Conservation (phyloP, 2,329 filamentous ascomycete genomes). For the Xylariaceae sp. region DNA sequence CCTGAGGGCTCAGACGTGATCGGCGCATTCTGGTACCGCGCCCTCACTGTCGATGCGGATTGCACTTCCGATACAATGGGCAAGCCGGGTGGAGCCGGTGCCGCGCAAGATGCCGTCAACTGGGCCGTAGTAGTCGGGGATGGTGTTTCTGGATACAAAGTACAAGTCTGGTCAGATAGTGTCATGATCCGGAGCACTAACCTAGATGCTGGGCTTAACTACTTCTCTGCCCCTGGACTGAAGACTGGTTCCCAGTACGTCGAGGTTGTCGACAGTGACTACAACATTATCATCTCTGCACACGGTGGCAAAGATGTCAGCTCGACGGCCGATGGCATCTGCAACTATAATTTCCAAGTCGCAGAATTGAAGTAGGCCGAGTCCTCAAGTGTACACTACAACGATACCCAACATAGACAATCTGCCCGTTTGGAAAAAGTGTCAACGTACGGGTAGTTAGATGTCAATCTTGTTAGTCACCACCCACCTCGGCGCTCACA, state of each 20-base stretch:
- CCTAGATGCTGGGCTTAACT: slow-evolving; percentile 19
- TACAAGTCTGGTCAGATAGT: slow-evolving; percentile 23
- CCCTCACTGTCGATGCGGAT: slow-evolving; percentile 10
- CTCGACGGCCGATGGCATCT: slow-evolving; percentile 20
- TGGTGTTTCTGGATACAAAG: slow-evolving; percentile 6
- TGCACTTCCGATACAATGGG: slow-evolving; percentile 13
- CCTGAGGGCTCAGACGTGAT: slow-evolving; percentile 13
- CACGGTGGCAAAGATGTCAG: slow-evolving; percentile 18
- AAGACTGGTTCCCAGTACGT: slow-evolving; percentile 22
- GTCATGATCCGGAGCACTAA: slow-evolving; percentile 15
- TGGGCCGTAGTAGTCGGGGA: slow-evolving; percentile 24
- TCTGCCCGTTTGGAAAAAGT: no score
- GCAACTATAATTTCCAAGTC: slow-evolving; percentile 29
- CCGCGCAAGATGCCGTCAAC: slow-evolving; percentile 24
- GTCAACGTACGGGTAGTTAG: no score
- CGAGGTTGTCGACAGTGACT: slow-evolving; percentile 20
- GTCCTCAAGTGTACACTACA: background rate
- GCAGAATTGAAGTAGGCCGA: slow-evolving; percentile 16
- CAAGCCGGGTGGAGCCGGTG: slow-evolving; percentile 18
- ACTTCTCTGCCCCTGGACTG: slow-evolving; percentile 20
- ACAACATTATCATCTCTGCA: slow-evolving; percentile 18
- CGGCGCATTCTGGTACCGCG: slow-evolving; percentile 31
- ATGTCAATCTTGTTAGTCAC: no score
- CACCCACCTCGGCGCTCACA: no score
- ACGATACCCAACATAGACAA: no score